Base-by-base conservation (phyloP, 352 stramenopile genomes). In the Phytophthora colocasiae region DNA sequence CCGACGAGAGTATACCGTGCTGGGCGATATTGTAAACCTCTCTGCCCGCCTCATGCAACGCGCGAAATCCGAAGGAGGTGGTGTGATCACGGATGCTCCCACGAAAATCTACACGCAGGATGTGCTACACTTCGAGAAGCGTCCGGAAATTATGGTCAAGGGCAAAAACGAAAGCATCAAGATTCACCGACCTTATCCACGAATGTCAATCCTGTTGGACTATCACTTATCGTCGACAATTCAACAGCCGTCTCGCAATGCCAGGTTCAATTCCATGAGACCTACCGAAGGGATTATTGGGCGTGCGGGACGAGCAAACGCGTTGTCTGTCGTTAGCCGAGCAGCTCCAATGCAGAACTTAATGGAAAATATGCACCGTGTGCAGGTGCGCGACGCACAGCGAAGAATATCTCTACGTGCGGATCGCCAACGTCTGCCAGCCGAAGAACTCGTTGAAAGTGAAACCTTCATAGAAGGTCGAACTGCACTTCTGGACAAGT, bases 21-120 rank as follows among this genome's bases (percentile, higher is more conserved):
- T 98, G 0, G 95, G 95, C 3, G 92, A 98, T 63, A 94, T 96
- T 12, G 95, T 98, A n/a, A 98, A 98, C 51, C 66, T 98, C 4
- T 92, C 89, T 2, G 95, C 95, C 8, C 81, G 95, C 8, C 81
- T 98, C 7, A 98, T 98, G 95, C 85, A 97, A 53, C 90, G 85
- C 26, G 88, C 85, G 7, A 96, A 96, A 69, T 85, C 78, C 0
- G 87, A 96, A 57, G 74, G 79, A n/a, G 89, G 88, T 15, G 87
- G 86, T 10, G 85, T 97, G 26, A 94, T 97, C 71, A 97, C 90
- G 7, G 93, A 97, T 65, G 85, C 91, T 38, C 53, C 81, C 2
- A 97, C 92, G 6, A 96, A 96, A 65, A 70, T 80, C 27, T 90
- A 87, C 50, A 89, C 78, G n/a, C 79, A 93, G 8, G 85, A 95